These are phyloP conservation scores for Rehmannia glutinosa DNA, from an alignment of 257 asterid species.

Conservation along the genomic window DNA sequence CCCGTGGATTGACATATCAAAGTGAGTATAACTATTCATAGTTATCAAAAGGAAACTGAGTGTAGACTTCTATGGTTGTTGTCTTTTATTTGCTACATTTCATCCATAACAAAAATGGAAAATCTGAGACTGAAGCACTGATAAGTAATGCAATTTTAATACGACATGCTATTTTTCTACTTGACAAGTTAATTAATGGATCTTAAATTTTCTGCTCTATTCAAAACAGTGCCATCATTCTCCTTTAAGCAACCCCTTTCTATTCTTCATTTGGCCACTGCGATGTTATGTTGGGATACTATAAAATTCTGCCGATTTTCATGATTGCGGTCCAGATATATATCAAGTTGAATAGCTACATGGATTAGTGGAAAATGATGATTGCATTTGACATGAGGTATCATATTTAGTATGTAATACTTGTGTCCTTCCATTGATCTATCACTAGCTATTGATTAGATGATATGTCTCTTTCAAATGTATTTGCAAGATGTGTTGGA, in stretches of 20 bases:
- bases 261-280: conserved; percentile 14
- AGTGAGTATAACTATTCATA: conserved; percentile 61
- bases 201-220: no score
- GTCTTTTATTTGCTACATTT: no score
- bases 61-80: no score
- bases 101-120: no score
- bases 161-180: no score
- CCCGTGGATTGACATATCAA: conserved; percentile 87
- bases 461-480: conserved; percentile 12
- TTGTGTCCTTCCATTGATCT: conserved; percentile 12
- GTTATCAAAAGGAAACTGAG: no score
- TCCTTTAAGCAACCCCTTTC: background rate
- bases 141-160: no score
- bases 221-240: no score
- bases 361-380: conserved; percentile 80
- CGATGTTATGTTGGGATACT: conserved; percentile 79
- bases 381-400: conserved; percentile 98
- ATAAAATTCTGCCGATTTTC: conserved; percentile 89
- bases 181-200: no score
- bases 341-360: conserved; percentile 34
- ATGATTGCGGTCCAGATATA: conserved; percentile 47
- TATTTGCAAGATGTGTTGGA: conserved; percentile 71
- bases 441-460: conserved; percentile 11
- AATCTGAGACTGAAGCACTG: no score
- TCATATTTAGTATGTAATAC: conserved; percentile 3